Conservation (phyloP, 2,329 filamentous ascomycete genomes). For the Alternaria conjuncta region DNA sequence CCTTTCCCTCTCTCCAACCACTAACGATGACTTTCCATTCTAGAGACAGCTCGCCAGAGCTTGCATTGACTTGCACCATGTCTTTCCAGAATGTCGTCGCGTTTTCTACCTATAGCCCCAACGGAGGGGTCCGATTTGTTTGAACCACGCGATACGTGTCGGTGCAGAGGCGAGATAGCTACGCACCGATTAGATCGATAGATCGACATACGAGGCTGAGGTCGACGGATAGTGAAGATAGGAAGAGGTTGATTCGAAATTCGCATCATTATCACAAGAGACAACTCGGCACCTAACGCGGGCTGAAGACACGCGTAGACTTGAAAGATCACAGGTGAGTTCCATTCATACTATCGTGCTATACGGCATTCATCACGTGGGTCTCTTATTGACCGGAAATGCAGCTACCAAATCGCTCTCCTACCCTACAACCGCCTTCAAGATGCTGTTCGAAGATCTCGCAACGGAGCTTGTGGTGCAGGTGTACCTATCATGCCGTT, state of each 20-base stretch:
- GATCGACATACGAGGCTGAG: constrained; percentile 6
- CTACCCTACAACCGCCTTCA: constrained; percentile 22
- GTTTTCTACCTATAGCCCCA: constrained; percentile 58
- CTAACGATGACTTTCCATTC: constrained; percentile 36
- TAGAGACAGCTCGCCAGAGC: constrained; percentile 34
- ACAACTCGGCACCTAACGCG: neutral
- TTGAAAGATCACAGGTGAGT: constrained; percentile 12
- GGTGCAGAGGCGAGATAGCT: constrained; percentile 36
- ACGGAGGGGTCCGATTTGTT: constrained; percentile 57
- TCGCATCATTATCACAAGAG: neutral
- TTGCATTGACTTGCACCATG: constrained; percentile 27
- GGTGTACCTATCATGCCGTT: constrained; percentile 61
- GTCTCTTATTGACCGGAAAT: constrained; percentile 1
- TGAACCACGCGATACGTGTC: constrained; percentile 46
- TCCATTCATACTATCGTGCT: neutral
- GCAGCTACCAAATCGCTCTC: neutral
- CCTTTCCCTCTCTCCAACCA: constrained; percentile 31
- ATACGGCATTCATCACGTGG: too few relatives aligned
- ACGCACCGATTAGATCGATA: constrained; percentile 29
- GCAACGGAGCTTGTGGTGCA: constrained; percentile 66
- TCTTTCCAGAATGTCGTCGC: constrained; percentile 34
- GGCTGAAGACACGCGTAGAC: neutral
- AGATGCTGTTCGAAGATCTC: constrained; percentile 62
- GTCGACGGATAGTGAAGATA: neutral
- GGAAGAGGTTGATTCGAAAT: neutral